These are phyloP conservation scores for Pseudohalonectria lignicola DNA, from an alignment of 2,329 filamentous ascomycete genomes.

Conservation along the genomic window DNA sequence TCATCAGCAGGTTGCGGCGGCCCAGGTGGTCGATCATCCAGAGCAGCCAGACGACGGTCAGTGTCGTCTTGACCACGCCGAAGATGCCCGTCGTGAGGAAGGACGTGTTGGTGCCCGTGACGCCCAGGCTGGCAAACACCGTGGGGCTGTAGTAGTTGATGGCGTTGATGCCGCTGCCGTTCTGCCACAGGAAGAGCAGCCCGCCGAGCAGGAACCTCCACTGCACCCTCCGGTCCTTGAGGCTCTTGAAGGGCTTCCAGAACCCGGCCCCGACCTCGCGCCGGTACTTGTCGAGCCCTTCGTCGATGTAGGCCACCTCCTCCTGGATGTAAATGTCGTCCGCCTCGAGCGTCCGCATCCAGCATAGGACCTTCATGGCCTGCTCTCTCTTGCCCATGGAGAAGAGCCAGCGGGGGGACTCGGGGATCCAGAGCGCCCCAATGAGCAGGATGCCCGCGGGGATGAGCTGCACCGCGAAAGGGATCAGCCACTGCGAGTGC, in stretches of 20 bases:
- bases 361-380: slow-evolving; percentile 47
- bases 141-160: slow-evolving; percentile 67
- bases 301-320: slow-evolving; percentile 60
- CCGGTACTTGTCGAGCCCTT: slow-evolving; percentile 55
- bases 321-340: slow-evolving; percentile 59
- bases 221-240: slow-evolving; percentile 44
- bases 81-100: slow-evolving; percentile 62
- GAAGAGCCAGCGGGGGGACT: slow-evolving; percentile 62
- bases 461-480: slow-evolving; percentile 56
- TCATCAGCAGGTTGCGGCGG: slow-evolving; percentile 48
- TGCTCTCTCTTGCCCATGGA: slow-evolving; percentile 47
- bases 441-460: slow-evolving; percentile 51
- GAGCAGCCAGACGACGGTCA: slow-evolving; percentile 60
- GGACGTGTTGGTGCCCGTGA: slow-evolving; percentile 30
- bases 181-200: slow-evolving; percentile 71
- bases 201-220: slow-evolving; percentile 65
- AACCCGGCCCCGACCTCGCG: slow-evolving; percentile 57
- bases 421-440: slow-evolving; percentile 48
- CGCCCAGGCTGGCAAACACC: slow-evolving; percentile 47
- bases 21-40: slow-evolving; percentile 52
- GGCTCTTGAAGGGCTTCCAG: slow-evolving; percentile 58
- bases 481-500: slow-evolving; percentile 51
- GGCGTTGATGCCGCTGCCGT: slow-evolving; percentile 65
- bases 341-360: slow-evolving; percentile 48
- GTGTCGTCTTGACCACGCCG: slow-evolving; percentile 61